phyloP scores from a whole-genome alignment of 805 yeast genomes.

The Nakazawaea populi region DNA sequence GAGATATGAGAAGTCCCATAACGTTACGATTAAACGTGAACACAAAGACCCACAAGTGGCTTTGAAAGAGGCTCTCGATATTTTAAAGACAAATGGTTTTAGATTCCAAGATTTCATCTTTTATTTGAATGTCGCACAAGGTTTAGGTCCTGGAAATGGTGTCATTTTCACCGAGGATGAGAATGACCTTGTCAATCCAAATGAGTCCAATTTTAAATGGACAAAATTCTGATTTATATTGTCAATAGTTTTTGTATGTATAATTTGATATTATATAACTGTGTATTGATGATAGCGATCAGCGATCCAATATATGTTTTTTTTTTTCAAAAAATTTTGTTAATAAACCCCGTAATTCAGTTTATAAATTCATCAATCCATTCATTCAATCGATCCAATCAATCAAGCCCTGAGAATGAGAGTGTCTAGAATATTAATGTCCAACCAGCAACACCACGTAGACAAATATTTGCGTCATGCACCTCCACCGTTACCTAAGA shows the following conservation, averaged over 20 bases:
- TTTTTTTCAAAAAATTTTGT: too few species aligned
- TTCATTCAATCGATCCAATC: neutral
- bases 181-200: conserved; percentile 40
- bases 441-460: neutral
- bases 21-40: conserved; percentile 27
- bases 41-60: conserved; percentile 27
- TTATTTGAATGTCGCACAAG: conserved; percentile 29
- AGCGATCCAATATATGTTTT: too few species aligned
- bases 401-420: neutral
- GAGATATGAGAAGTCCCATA: conserved; percentile 33
- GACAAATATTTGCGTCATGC: conserved; percentile 39
- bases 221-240: conserved; percentile 18
- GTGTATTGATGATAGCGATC: too few species aligned
- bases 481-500: conserved; percentile 60
- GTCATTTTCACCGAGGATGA: conserved; percentile 24
- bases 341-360: neutral
- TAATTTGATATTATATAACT: too few species aligned
- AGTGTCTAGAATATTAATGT: neutral
- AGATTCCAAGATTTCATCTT: conserved; percentile 26
- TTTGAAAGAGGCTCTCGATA: conserved; percentile 24
- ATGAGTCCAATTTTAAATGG: conserved; percentile 39
- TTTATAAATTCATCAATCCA: neutral
- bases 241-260: too few species aligned
- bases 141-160: conserved; percentile 38
- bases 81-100: conserved; percentile 24